Evolutionary conservation across 176 grass and related monocot genomes (phyloP), one percentile per base, ranked within the genome.

Genomic region (Avena eriantha): DNA sequence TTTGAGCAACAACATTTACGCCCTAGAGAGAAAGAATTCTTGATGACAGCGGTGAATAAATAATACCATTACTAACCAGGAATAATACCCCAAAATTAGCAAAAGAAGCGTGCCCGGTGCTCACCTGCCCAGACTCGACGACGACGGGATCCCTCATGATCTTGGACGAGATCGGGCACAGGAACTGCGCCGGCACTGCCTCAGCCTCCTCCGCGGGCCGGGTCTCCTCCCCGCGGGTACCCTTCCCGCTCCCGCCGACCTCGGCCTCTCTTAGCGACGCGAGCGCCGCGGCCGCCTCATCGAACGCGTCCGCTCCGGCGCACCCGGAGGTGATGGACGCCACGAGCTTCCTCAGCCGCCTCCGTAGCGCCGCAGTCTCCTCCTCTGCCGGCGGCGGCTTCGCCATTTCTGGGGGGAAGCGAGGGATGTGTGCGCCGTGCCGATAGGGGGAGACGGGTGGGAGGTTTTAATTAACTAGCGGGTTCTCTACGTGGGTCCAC

Each of bases 141-240:
- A 98, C 75, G 66, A 98, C 95, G 56, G 93, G 95, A 78, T 98
- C 93, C 77, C 57, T 85, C 95, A 98, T 98, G 65, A 95, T 80
- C 56, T 80, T 88, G 46, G 84, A 81, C 3, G 95, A 98, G 46
- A 98, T 91, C 70, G 95, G 91, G 82, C 95, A 98, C 7, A 95
- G 47, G 80, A 95, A 95, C 55, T 87, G 72, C 83, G 89, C 46
- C 3, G 95, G 95, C 76, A 48, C 81, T 19, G 43, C 73, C 4
- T 68, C 77, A 6, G 68, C 74, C 41, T 70, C 77, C 61, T 56
- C 65, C 57, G 57, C 21, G 34, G 55, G n/a, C 12, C 16, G 31
- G 34, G 57, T 41, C 56, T 71, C 77, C 24, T 54, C 87, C 16
- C 77, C 34, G 35, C 73, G 78, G 35, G 80, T 77, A 36, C 47